Base-by-base conservation (phyloP, 2,329 filamentous ascomycete species). In the Penicillium expansum region DNA sequence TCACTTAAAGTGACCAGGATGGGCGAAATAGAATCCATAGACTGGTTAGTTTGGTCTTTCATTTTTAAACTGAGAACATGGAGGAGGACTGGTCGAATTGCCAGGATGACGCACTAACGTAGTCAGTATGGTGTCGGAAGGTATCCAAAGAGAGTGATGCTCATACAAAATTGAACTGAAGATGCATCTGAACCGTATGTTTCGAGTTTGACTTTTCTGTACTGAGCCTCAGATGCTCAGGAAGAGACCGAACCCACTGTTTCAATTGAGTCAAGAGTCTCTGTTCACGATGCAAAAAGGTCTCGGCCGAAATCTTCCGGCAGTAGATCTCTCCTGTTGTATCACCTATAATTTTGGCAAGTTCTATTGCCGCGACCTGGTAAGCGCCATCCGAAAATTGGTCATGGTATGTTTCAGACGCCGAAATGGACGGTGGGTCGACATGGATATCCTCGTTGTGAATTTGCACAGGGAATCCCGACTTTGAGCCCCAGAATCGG, bases 381-480 rank as follows among this genome's bases (percentile, higher is more conserved):
- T 69, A 70, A 14, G 64, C 62, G 0, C 64, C 68, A 49, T 74
- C 69, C 1, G 64, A 63, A 37, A 74, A 74, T 39, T 74, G 69
- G 30, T 70, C 65, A 5, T 56, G 57, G 1, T 68, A 62, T 16
- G 56, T 54, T 14, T 65, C 60, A 1, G 63, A 56, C 2, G 44
- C 50, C 0, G 64, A 53, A n/a, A 61, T 56, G 1, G 70, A 69
- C 0, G 72, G 72, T 44, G 71, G 54, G 16, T 73, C 68, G 14
- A 71, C 68, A 38, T 71, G 63, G 8, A 75, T 79, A 27, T 80
- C 79, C 9, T 77, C 71, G 33, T 81, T 78, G 6, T 71, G 70
- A 4, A 82, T 74, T n/a, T 77, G 75, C 0, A 76, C 68, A 0
- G 80, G 77, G 43, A 79, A 76, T 0, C 79, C 77, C 0, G 78